Percentiles rank a stretch among this genome's conserved stretches.
phyloP scores from a whole-genome alignment of 805 yeast genomes.

The Saccharomycopsis capsularis region DNA sequence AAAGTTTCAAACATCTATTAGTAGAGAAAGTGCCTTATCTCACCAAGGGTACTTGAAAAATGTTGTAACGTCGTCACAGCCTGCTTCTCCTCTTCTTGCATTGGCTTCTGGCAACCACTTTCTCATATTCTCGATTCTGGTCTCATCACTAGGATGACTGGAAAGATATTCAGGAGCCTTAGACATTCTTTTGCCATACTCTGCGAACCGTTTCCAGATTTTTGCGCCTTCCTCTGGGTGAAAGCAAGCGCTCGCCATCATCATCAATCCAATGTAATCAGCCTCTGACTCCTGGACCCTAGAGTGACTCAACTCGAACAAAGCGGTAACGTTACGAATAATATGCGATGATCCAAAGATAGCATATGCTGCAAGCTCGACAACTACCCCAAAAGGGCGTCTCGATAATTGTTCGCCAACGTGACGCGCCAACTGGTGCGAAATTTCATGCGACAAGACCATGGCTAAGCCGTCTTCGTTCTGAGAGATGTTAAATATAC shows the following conservation, averaged over 20 bases:
- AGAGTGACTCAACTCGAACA: slow-evolving; percentile 31
- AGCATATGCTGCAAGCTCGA: slow-evolving; percentile 45
- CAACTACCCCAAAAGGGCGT: slow-evolving; percentile 56
- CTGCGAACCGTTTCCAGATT: slow-evolving; percentile 79
- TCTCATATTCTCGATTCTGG: slow-evolving; percentile 60
- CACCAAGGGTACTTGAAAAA: slow-evolving; percentile 9
- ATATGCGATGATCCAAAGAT: slow-evolving; percentile 1
- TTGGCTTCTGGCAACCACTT: slow-evolving; percentile 56
- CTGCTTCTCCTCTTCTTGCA: slow-evolving; percentile 13
- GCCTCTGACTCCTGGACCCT: slow-evolving; percentile 96
- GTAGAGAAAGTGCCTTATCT: not conserved
- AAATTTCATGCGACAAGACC: slow-evolving; percentile 85
- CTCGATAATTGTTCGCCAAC: slow-evolving; percentile 75
- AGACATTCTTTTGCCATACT: slow-evolving; percentile 24
- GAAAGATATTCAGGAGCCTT: slow-evolving; percentile 56
- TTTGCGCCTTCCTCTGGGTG: slow-evolving; percentile 65
- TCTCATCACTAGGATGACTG: slow-evolving; percentile 84
- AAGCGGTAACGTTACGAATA: not conserved
- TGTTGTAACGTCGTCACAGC: slow-evolving; percentile 13
- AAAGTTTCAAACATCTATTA: not conserved
- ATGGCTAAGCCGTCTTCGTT: slow-evolving; percentile 94
- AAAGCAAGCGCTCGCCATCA: slow-evolving; percentile 87
- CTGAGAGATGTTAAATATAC: slow-evolving; percentile 68
- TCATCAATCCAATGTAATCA: slow-evolving; percentile 85
- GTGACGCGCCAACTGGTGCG: slow-evolving; percentile 92